A percentile compares a stretch with the other conserved stretches of the same genome.
Evolutionary conservation across 371 early-diverging fungal genomes (phyloP).

Genomic region (Mortierella polycephala): DNA sequence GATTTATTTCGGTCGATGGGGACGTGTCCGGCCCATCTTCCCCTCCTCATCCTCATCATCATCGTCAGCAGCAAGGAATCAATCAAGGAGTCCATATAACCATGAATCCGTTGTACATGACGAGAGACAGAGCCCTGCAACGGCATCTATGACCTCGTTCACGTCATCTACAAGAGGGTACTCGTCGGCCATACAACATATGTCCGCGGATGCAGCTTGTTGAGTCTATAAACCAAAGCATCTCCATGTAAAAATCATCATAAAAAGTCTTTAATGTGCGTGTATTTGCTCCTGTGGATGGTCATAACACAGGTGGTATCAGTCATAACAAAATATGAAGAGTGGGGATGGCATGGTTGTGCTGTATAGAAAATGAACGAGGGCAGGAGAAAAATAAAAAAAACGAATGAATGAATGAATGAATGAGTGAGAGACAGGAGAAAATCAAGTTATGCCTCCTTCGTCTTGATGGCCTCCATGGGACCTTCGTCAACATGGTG

Average conservation of each 20-base stretch:
- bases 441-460: slow-evolving; percentile 19
- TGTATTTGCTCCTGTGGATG: background rate
- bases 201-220: slow-evolving; percentile 24
- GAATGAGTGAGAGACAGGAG: background rate
- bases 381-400: slow-evolving; percentile 1
- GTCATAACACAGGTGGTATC: background rate
- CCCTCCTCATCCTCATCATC: background rate
- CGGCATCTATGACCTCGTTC: slow-evolving; percentile 7
- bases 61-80: background rate
- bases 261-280: background rate
- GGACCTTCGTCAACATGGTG: slow-evolving; percentile 37
- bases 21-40: slow-evolving; percentile 37
- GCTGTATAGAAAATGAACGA: background rate
- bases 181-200: slow-evolving; percentile 17
- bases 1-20: slow-evolving; percentile 69
- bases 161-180: slow-evolving; percentile 16
- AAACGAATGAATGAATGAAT: background rate
- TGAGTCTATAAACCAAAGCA: background rate
- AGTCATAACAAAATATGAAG: background rate
- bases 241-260: background rate
- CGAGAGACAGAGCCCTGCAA: background rate
- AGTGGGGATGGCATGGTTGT: background rate
- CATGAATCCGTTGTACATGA: background rate
- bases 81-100: background rate
- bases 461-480: slow-evolving; percentile 22